Percentiles rank a stretch among this genome's conserved stretches.
phyloP scores from a whole-genome alignment of 1,139 yeast species.

The Sugiyamaella castrensis region DNA sequence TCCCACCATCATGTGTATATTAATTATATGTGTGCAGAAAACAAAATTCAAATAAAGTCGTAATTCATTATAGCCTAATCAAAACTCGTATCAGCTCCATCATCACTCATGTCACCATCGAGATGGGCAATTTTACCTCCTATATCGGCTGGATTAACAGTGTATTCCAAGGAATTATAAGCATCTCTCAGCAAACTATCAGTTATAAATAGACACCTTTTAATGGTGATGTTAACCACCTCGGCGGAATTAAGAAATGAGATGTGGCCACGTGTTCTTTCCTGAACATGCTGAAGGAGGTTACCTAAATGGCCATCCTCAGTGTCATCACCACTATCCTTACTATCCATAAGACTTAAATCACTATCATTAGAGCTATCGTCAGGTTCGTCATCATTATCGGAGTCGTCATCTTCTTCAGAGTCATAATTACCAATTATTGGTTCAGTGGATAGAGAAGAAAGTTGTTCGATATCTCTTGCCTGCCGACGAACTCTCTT shows the following conservation, averaged over 20 bases:
- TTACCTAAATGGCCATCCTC: too few species aligned
- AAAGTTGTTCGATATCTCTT: slow-evolving; percentile 22
- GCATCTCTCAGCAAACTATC: slow-evolving; percentile 27
- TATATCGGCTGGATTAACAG: slow-evolving; percentile 25
- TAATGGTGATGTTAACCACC: slow-evolving; percentile 22
- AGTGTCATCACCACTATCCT: too few species aligned
- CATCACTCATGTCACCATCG: neutral
- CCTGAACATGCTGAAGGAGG: slow-evolving; percentile 3
- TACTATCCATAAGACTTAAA: neutral
- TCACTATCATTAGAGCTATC: slow-evolving; percentile 8
- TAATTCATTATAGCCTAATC: too few species aligned
- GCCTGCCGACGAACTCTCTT: slow-evolving; percentile 25
- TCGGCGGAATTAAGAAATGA: slow-evolving; percentile 27
- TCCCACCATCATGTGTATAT: too few species aligned
- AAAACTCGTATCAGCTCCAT: too few species aligned
- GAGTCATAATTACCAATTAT: slow-evolving; percentile 4
- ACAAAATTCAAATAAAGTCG: too few species aligned
- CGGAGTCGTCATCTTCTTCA: slow-evolving; percentile 10
- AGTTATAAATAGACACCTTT: slow-evolving; percentile 25
- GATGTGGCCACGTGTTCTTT: slow-evolving; percentile 26
- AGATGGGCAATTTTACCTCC: slow-evolving; percentile 17
- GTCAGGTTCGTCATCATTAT: slow-evolving; percentile 10
- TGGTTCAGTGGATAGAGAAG: neutral
- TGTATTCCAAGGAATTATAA: slow-evolving; percentile 21
- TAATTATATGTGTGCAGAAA: too few species aligned